A percentile compares a stretch with the other conserved stretches of the same genome.
Evolutionary conservation across 495 filamentous ascomycete species (phyloP).

Genomic region (Thermothielavioides terrestris): DNA sequence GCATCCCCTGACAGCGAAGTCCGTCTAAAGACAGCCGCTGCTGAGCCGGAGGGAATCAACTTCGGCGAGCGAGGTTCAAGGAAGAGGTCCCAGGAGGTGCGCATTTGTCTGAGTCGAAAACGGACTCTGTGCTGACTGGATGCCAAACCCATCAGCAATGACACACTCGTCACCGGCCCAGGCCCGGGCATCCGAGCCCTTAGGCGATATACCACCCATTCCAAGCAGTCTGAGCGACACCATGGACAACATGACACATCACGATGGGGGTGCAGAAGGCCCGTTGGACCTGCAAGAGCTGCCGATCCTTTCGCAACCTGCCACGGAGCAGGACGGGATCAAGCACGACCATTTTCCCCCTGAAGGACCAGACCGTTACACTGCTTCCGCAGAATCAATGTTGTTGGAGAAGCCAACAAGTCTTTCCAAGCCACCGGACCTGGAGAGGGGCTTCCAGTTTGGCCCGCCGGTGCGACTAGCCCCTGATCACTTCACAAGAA

Average conservation of each 20-base stretch:
- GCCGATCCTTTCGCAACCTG: neutral
- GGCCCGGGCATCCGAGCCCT: neutral
- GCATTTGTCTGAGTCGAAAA: too few relatives aligned
- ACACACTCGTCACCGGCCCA: constrained; percentile 1
- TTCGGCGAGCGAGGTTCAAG: too few relatives aligned
- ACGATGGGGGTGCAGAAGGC: neutral
- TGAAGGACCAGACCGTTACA: neutral
- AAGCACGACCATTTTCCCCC: neutral
- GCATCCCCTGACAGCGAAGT: too few relatives aligned
- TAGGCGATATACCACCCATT: neutral
- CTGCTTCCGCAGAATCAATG: neutral
- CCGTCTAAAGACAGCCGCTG: too few relatives aligned
- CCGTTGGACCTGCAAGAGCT: neutral
- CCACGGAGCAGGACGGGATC: neutral
- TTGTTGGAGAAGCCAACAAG: constrained; percentile 2
- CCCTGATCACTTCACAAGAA: constrained; percentile 7
- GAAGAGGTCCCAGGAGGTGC: neutral
- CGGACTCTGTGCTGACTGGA: too few relatives aligned
- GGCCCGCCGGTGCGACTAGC: constrained; percentile 4
- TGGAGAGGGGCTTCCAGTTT: constrained; percentile 1
- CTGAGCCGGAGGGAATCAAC: too few relatives aligned
- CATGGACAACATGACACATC: neutral
- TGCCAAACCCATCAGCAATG: neutral
- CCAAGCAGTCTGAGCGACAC: neutral
- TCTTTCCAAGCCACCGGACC: neutral